Base-by-base conservation (phyloP, 352 stramenopile species). In the Pythium rishiriense region DNA sequence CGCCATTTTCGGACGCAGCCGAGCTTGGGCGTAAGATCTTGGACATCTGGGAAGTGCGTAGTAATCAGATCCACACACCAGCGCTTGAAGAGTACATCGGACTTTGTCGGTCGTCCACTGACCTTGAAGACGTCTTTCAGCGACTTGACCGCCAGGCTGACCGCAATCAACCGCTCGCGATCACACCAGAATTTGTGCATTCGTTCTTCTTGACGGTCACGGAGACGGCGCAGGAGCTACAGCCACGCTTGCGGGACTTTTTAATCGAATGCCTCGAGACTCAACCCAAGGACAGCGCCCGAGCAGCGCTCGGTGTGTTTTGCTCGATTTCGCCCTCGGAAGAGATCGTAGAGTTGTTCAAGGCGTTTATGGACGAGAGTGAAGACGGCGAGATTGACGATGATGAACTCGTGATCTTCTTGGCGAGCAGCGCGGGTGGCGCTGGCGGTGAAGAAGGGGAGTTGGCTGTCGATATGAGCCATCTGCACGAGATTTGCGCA, bases 401-500 rank as follows among this genome's bases (percentile, higher is more conserved):
- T 52, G 71, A 87, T 2, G 76, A 90, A 15, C 52, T 86, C 3
- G 66, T 89, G 56, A 75, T 87, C 50, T 88, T 91, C 59, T 72
- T 91, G 8, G 71, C 82, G 5, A 87, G 78, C 47, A 73, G 71
- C 51, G 77, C 73, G 35, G 26, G 43, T 2, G 60, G 61, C n/a
- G 14, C 22, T 10, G 61, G 24, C 5, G 45, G 53, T 9, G 42
- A n/a, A 4, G 43, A 24, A 6, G 33, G 31, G 4, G 39, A 46
- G 15, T 26, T 41, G 21, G n/a, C 39, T 3, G 47, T 70, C 3
- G 51, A 63, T 28, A 28, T 55, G 0, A 51, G 59, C 29, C 55
- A 60, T 0, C 57, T 70, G 5, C 51, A 42, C 9, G 43, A 50
- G 41, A 64, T 64, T 14, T 69, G 54, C 28, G 17, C 29, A 15